phyloP scores from a whole-genome alignment of 140 eudicot species.

The Senecio squalidus region DNA sequence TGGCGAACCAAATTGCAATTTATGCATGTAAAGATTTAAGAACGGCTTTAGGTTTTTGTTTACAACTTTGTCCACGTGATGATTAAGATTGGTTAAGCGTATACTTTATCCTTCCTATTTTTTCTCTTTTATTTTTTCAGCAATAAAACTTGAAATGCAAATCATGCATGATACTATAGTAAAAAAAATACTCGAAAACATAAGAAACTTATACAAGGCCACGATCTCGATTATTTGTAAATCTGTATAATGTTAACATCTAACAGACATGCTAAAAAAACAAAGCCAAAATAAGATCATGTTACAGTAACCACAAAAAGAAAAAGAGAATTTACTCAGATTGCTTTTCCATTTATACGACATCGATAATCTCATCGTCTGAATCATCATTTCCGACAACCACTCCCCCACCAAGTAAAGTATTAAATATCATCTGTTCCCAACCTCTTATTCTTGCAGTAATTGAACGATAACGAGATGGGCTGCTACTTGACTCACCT shows the following conservation, averaged over 20 bases:
- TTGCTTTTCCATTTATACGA: slow-evolving; percentile 1
- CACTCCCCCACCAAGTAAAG: slow-evolving; percentile 42
- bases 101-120: no score
- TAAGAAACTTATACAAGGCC: slow-evolving; percentile 1
- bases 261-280: not conserved
- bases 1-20: slow-evolving; percentile 36
- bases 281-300: not conserved
- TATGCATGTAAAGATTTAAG: slow-evolving; percentile 17
- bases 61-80: not conserved
- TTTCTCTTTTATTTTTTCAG: not conserved
- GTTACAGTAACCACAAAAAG: slow-evolving; percentile 2
- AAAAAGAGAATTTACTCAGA: slow-evolving; percentile 1
- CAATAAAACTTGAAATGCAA: no score
- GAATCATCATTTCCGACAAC: slow-evolving; percentile 30
- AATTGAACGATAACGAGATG: slow-evolving; percentile 30
- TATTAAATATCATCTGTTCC: slow-evolving; percentile 58
- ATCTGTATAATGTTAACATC: not conserved
- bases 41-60: slow-evolving; percentile 1
- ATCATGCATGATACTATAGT: not conserved
- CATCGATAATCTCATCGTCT: slow-evolving; percentile 20
- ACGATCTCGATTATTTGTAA: slow-evolving; percentile 12
- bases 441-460: slow-evolving; percentile 55
- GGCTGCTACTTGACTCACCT: slow-evolving; percentile 30
- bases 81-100: no score
- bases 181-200: not conserved